These are phyloP conservation scores for Wickerhamiella shivajii DNA, from an alignment of 805 yeast species.

Conservation along the genomic window DNA sequence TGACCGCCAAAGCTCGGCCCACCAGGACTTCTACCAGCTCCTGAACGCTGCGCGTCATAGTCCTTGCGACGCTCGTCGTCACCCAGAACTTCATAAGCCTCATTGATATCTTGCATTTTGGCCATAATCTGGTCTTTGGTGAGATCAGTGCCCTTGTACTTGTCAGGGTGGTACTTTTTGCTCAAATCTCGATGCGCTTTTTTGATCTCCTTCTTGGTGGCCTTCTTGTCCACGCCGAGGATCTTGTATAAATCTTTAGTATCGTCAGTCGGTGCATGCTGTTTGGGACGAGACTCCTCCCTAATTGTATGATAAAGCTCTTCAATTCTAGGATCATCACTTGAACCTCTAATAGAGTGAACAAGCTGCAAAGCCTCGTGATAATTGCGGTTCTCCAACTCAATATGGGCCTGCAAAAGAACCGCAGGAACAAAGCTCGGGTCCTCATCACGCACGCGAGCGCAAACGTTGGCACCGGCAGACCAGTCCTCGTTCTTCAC, in stretches of 20 bases:
- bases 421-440: constrained; percentile 20
- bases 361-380: constrained; percentile 19
- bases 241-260: constrained; percentile 67
- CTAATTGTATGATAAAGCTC: constrained; percentile 20
- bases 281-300: constrained; percentile 19
- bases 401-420: constrained; percentile 21
- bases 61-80: constrained; percentile 46
- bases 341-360: constrained; percentile 10
- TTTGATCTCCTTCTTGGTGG: constrained; percentile 58
- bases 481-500: constrained; percentile 17
- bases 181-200: constrained; percentile 69
- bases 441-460: constrained; percentile 18
- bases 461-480: constrained; percentile 19
- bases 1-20: constrained; percentile 8
- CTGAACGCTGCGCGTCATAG: constrained; percentile 35
- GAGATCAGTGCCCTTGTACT: constrained; percentile 49
- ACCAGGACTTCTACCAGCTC: neutral
- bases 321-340: constrained; percentile 13
- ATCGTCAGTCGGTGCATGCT: neutral
- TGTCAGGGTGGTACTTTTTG: constrained; percentile 83
- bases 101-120: constrained; percentile 84
- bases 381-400: constrained; percentile 14
- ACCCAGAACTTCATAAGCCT: constrained; percentile 77
- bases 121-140: constrained; percentile 55
- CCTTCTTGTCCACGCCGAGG: constrained; percentile 50